phyloP scores from a whole-genome alignment of 495 filamentous ascomycete genomes.

The Pyrenula aspistea region DNA sequence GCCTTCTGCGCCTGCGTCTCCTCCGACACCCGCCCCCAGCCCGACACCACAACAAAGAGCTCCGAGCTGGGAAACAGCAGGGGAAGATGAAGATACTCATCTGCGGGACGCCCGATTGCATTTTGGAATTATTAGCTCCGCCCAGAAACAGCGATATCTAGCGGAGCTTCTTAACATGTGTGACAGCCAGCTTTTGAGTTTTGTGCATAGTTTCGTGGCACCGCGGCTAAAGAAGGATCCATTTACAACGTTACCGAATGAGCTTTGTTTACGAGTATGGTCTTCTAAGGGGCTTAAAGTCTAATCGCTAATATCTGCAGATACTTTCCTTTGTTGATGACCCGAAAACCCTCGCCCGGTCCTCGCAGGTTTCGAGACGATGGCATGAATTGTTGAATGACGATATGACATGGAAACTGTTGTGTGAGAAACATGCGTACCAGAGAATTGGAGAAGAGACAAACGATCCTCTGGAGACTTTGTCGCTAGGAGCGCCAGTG shows the following conservation, averaged over 20 bases:
- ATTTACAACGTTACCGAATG: slow-evolving; percentile 77
- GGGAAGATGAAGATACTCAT: slow-evolving; percentile 44
- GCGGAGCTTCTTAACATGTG: slow-evolving; percentile 82
- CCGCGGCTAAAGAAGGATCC: slow-evolving; percentile 93
- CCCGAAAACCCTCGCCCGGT: slow-evolving; percentile 77
- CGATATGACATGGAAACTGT: slow-evolving; percentile 94
- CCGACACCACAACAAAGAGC: slow-evolving; percentile 50
- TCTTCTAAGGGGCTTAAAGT: slow-evolving; percentile 2
- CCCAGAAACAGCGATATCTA: slow-evolving; percentile 52
- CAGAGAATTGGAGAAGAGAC: slow-evolving; percentile 46
- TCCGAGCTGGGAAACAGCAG: slow-evolving; percentile 44
- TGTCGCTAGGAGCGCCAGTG: slow-evolving; percentile 10
- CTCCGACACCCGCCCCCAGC: slow-evolving; percentile 57
- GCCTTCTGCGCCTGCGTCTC: slow-evolving; percentile 55
- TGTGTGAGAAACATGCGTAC: slow-evolving; percentile 89
- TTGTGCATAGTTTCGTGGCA: slow-evolving; percentile 85
- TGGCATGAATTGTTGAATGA: slow-evolving; percentile 92
- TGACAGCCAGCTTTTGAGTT: slow-evolving; percentile 87
- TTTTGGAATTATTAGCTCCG: slow-evolving; percentile 40
- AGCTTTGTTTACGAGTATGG: slow-evolving; percentile 76
- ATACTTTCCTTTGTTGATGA: slow-evolving; percentile 92
- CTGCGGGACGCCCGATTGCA: slow-evolving; percentile 40
- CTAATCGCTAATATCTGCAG: slow-evolving; percentile 24
- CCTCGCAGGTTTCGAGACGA: slow-evolving; percentile 82
- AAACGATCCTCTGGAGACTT: slow-evolving; percentile 23